A percentile compares a stretch with the other conserved stretches of the same genome.
These are phyloP conservation scores for Aspergillus sclerotiicarbonarius DNA, from an alignment of 495 filamentous ascomycete species.

Conservation along the genomic window DNA sequence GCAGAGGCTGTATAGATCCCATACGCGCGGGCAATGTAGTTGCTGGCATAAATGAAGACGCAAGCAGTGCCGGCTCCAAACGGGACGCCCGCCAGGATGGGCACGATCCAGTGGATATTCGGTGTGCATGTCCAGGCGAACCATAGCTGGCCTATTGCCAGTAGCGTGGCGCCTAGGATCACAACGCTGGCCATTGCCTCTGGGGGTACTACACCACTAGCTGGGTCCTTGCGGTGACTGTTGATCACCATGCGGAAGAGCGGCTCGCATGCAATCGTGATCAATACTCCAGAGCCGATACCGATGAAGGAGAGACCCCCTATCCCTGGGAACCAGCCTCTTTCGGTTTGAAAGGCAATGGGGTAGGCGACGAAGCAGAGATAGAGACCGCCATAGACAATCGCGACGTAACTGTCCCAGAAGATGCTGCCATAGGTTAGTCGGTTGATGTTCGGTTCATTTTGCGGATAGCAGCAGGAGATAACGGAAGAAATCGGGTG, in stretches of 20 bases:
- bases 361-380: constrained; percentile 81
- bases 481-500: constrained; percentile 37
- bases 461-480: constrained; percentile 48
- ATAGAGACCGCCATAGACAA: constrained; percentile 70
- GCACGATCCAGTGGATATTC: constrained; percentile 68
- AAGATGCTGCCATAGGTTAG: no score
- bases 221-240: constrained; percentile 59
- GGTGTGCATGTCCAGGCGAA: constrained; percentile 79
- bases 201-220: constrained; percentile 59
- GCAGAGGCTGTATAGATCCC: constrained; percentile 73
- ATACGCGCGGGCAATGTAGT: constrained; percentile 73
- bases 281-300: constrained; percentile 64
- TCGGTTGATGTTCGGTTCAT: no score
- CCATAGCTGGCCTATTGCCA: constrained; percentile 66
- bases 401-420: constrained; percentile 66
- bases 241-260: constrained; percentile 67
- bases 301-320: constrained; percentile 71
- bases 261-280: constrained; percentile 64
- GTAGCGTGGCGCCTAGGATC: constrained; percentile 60
- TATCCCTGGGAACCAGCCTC: constrained; percentile 64
- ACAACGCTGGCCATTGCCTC: constrained; percentile 72
- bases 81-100: constrained; percentile 70
- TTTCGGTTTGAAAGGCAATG: constrained; percentile 66
- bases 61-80: constrained; percentile 71
- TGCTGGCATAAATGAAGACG: constrained; percentile 72